Evolutionary conservation across 2,329 filamentous ascomycete species (phyloP).

Genomic region (Exophiala sp.): DNA sequence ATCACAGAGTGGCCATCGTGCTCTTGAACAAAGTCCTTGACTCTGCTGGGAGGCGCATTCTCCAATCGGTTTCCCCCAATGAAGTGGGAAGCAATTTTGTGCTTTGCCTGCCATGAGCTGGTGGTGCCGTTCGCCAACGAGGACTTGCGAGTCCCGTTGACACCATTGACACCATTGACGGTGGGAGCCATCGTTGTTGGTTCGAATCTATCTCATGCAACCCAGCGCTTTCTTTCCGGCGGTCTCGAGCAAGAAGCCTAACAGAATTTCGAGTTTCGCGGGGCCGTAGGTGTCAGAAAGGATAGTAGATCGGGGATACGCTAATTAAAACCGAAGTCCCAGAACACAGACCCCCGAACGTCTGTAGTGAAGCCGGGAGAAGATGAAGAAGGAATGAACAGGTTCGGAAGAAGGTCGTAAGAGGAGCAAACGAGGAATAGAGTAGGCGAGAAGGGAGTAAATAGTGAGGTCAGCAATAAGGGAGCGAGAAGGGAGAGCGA

Average conservation of each 20-base stretch:
- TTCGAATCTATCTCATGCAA: slow-evolving; percentile 29
- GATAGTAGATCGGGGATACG: slow-evolving; percentile 27
- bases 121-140: slow-evolving; percentile 46
- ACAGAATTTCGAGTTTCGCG: not conserved
- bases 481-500: not conserved
- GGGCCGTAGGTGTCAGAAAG: slow-evolving; percentile 5
- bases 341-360: slow-evolving; percentile 15
- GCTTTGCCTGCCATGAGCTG: slow-evolving; percentile 69
- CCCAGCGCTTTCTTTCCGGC: not conserved
- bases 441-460: slow-evolving; percentile 12
- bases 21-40: slow-evolving; percentile 91
- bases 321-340: slow-evolving; percentile 23
- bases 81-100: slow-evolving; percentile 84
- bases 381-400: slow-evolving; percentile 22
- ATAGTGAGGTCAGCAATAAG: slow-evolving; percentile 1
- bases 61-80: slow-evolving; percentile 88
- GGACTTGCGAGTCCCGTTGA: slow-evolving; percentile 28
- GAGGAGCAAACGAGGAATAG: slow-evolving; percentile 11
- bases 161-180: slow-evolving; percentile 26
- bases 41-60: slow-evolving; percentile 72
- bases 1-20: slow-evolving; percentile 97
- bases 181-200: slow-evolving; percentile 35
- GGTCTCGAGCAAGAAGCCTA: too few species aligned
- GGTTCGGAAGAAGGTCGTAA: slow-evolving; percentile 11
- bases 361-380: slow-evolving; percentile 13